A percentile compares a stretch with the other conserved stretches of the same genome.
phyloP scores from a whole-genome alignment of 1,284 basidiomycete species.

The Entoloma clypeatum region DNA sequence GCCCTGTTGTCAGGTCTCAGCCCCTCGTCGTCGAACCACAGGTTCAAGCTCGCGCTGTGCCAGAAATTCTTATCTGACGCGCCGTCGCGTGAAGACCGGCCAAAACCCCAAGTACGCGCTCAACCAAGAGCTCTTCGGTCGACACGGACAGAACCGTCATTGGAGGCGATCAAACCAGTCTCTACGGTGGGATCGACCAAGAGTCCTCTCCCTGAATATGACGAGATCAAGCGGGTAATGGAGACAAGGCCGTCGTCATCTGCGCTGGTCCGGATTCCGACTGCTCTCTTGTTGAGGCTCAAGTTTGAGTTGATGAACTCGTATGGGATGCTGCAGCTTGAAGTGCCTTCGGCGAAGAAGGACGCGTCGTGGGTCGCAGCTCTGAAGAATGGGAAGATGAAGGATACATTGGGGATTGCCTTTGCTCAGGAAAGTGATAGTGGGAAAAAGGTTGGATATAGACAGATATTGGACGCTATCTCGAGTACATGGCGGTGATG shows the following conservation, averaged over 20 bases:
- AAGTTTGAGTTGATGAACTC: slow-evolving; percentile 47
- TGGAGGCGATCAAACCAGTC: slow-evolving; percentile 17
- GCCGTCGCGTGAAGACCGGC: slow-evolving; percentile 10
- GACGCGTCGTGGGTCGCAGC: slow-evolving; percentile 45
- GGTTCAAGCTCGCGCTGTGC: slow-evolving; percentile 50
- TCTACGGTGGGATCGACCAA: slow-evolving; percentile 28
- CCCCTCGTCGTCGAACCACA: slow-evolving; percentile 33
- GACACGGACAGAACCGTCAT: slow-evolving; percentile 11
- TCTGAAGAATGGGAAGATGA: slow-evolving; percentile 31
- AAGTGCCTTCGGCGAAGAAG: slow-evolving; percentile 26
- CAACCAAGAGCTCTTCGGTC: slow-evolving; percentile 31
- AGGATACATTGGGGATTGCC: slow-evolving; percentile 29
- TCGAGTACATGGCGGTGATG: too few relatives aligned
- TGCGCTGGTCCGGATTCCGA: slow-evolving; percentile 7
- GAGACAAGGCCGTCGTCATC: slow-evolving; percentile 16
- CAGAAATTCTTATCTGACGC: slow-evolving; percentile 35
- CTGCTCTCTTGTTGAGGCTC: slow-evolving; percentile 24
- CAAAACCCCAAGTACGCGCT: slow-evolving; percentile 29
- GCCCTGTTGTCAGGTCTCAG: slow-evolving; percentile 41
- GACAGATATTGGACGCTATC: too few relatives aligned
- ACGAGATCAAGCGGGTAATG: slow-evolving; percentile 37
- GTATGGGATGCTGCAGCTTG: slow-evolving; percentile 42
- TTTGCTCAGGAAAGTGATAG: slow-evolving; percentile 24
- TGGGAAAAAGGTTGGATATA: too few relatives aligned
- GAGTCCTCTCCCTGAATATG: slow-evolving; percentile 23